Evolutionary conservation across 129 eudicot genomes (phyloP).

Genomic region (Deinandra increscens): DNA sequence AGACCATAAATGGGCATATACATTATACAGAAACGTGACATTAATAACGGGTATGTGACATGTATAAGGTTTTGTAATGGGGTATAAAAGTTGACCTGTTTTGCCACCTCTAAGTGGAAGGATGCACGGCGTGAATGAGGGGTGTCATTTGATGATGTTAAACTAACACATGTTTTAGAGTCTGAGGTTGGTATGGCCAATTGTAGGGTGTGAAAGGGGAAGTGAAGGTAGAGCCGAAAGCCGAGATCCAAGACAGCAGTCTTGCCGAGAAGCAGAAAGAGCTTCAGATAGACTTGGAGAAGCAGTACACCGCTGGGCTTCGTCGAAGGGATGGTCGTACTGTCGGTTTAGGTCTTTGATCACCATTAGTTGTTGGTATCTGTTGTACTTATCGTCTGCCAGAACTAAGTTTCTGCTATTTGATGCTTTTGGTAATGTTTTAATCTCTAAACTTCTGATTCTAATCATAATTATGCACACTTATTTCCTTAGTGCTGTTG

Average conservation of each 20-base stretch:
- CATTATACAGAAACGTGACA: too few relatives aligned
- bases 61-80: too few relatives aligned
- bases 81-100: background rate
- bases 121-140: background rate
- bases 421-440: background rate
- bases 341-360: conserved; percentile 88
- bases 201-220: conserved; percentile 99
- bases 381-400: conserved; percentile 33
- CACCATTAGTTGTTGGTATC: conserved; percentile 10
- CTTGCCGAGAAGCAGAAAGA: conserved; percentile 59
- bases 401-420: conserved; percentile 8
- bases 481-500: too few relatives aligned
- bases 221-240: conserved; percentile 49
- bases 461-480: background rate
- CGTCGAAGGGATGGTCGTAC: conserved; percentile 96
- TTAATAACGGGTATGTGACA: too few relatives aligned
- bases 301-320: conserved; percentile 91
- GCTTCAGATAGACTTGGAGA: conserved; percentile 78
- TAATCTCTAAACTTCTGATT: background rate
- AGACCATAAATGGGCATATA: too few relatives aligned
- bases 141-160: conserved; percentile 39
- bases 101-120: conserved; percentile 5
- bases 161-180: conserved; percentile 97
- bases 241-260: conserved; percentile 37
- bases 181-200: conserved; percentile 98